These are phyloP conservation scores for Pulveroboletus sp. DNA, from an alignment of 768 basidiomycete genomes.

Conservation along the genomic window DNA sequence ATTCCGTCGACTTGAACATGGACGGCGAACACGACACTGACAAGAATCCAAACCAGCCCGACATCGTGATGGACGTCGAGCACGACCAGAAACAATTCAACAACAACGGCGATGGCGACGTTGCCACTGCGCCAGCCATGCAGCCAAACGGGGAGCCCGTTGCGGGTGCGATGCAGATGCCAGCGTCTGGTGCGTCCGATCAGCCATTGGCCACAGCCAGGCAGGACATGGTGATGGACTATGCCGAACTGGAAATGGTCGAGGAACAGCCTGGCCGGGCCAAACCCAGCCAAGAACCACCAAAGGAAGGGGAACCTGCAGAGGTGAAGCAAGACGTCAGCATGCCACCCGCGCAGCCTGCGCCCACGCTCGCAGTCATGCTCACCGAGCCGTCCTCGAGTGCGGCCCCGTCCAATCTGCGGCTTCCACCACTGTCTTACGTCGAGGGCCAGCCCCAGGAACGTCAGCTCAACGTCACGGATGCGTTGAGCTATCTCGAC, in stretches of 20 bases:
- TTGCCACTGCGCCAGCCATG: neutral
- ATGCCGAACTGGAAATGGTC: slow-evolving; percentile 14
- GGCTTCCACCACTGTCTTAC: slow-evolving; percentile 21
- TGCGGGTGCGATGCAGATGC: neutral
- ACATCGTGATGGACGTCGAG: slow-evolving; percentile 25
- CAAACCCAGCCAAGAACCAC: slow-evolving; percentile 5
- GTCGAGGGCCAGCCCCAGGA: slow-evolving; percentile 29
- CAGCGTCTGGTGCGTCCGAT: slow-evolving; percentile 17
- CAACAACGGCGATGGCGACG: slow-evolving; percentile 5
- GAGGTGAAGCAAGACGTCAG: slow-evolving; percentile 25
- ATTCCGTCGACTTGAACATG: slow-evolving; percentile 20
- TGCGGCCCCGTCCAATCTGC: slow-evolving; percentile 1
- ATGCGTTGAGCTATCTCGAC: slow-evolving; percentile 62
- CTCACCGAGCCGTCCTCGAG: slow-evolving; percentile 8
- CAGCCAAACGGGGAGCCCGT: slow-evolving; percentile 13
- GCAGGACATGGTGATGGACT: slow-evolving; percentile 25
- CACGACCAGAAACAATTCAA: slow-evolving; percentile 4
- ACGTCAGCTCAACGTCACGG: slow-evolving; percentile 57
- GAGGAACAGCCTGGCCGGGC: slow-evolving; percentile 11
- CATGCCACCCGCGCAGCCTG: slow-evolving; percentile 17
- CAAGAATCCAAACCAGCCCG: neutral
- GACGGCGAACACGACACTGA: slow-evolving; percentile 19
- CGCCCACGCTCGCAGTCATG: slow-evolving; percentile 9
- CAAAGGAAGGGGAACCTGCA: slow-evolving; percentile 8
- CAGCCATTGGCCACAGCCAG: slow-evolving; percentile 20